Conservation (phyloP, 2,329 filamentous ascomycete species). For the Cladophialophora immunda region DNA sequence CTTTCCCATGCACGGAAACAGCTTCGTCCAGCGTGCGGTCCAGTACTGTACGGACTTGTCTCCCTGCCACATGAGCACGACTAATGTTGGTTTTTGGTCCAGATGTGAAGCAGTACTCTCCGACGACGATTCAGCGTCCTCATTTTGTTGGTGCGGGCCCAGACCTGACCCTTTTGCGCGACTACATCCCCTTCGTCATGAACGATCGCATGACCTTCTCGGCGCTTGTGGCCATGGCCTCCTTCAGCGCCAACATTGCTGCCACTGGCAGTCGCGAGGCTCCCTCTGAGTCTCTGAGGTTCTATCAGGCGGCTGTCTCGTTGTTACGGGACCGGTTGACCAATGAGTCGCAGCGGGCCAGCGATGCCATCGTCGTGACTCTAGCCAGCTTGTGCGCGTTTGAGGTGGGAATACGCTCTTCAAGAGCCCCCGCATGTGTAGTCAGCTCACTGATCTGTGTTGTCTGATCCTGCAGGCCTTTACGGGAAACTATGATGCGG, state of each 20-base stretch:
- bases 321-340: constrained; percentile 26
- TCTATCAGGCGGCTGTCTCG: constrained; percentile 27
- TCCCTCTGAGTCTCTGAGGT: constrained; percentile 22
- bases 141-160: constrained; percentile 25
- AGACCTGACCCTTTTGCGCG: constrained; percentile 22
- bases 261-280: constrained; percentile 25
- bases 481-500: constrained; percentile 29
- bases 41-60: constrained; percentile 19
- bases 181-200: constrained; percentile 33
- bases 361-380: constrained; percentile 27
- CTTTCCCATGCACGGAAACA: constrained; percentile 12
- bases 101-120: constrained; percentile 30
- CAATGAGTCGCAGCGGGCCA: constrained; percentile 20
- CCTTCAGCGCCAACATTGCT: constrained; percentile 25
- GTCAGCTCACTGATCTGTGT: neutral
- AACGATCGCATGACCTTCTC: constrained; percentile 28
- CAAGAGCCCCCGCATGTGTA: neutral
- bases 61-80: neutral
- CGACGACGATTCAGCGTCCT: constrained; percentile 24
- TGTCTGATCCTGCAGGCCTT: constrained; percentile 17
- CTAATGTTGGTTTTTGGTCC: neutral
- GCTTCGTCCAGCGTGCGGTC: constrained; percentile 22
- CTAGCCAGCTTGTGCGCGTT: constrained; percentile 27
- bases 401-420: constrained; percentile 20
- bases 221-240: constrained; percentile 25